Evolutionary conservation across 805 yeast genomes (phyloP), one percentile per base, ranked within the genome.

Genomic region (Spathaspora girioi): DNA sequence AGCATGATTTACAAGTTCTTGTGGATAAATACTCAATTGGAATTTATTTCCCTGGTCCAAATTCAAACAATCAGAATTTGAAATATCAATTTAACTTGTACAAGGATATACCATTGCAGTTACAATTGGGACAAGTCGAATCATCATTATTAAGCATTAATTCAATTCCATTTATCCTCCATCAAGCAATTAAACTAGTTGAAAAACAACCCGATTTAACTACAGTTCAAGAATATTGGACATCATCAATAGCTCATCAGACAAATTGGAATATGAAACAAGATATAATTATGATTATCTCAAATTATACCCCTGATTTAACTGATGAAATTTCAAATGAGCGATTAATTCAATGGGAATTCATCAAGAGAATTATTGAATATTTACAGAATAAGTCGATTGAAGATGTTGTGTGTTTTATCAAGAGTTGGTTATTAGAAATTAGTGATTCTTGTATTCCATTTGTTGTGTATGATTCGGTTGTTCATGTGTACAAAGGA

Each of bases 401-500:
- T 1, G 29, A 38, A 1, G 46, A 54, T 5, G 50, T 68, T 31
- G 55, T 72, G 5, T 71, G 68, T 49, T 73, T 72, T 49, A 40
- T 70, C 29, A 70, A 69, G 49, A 64, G 63, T 51, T 75, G 79
- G 79, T 58, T 74, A 20, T 58, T 75, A 7, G 78, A 75, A 51
- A 64, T 68, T 12, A 64, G 68, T 38, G 79, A 75, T 50, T 69
- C 78, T 0, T 53, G 73, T 20, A 71, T 75, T 12, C 79, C 78
- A 0, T 73, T 73, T 49, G 65, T 70, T 55, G 66, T 71, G 5
- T 71, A 62, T 54, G 79, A 74, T 40, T 54, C 70, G 14, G 53
- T 71, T 23, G 46, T 64, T 11, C 56, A 55, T 12, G 50, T 51
- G 19, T 68, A 64, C 51, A 17, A 23, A 23, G 26, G 26, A 23